These are phyloP conservation scores for Ophiosphaerella herpotricha DNA, from an alignment of 2,329 filamentous ascomycete genomes.

Conservation along the genomic window DNA sequence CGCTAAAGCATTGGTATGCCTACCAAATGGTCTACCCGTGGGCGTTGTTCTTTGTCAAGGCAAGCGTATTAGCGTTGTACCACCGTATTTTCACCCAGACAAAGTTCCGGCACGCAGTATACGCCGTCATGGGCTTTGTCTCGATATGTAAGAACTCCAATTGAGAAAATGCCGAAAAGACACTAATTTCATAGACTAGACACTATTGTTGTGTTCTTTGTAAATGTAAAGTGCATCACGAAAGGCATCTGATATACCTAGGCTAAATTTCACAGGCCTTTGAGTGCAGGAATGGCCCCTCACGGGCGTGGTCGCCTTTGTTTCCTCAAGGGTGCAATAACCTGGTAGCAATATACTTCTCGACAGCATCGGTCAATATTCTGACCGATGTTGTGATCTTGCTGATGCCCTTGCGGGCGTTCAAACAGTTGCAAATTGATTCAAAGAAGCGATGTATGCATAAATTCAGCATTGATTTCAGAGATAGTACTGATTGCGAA, in stretches of 20 bases:
- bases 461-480: background rate
- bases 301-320: constrained; percentile 18
- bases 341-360: constrained; percentile 20
- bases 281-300: constrained; percentile 19
- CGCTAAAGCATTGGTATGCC: constrained; percentile 28
- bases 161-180: too few relatives aligned
- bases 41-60: constrained; percentile 26
- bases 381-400: constrained; percentile 23
- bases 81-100: constrained; percentile 22
- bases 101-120: constrained; percentile 10
- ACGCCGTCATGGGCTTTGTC: constrained; percentile 10
- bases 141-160: background rate
- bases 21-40: constrained; percentile 31
- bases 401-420: constrained; percentile 20
- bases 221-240: constrained; percentile 9
- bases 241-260: background rate
- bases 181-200: background rate
- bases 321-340: constrained; percentile 29
- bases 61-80: constrained; percentile 29
- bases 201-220: constrained; percentile 17
- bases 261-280: constrained; percentile 15
- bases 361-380: constrained; percentile 24
- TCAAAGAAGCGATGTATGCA: constrained; percentile 14
- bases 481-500: background rate
- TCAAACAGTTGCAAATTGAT: constrained; percentile 20